phyloP scores from a whole-genome alignment of 2,329 filamentous ascomycete species.

The Xylariaceae sp. region DNA sequence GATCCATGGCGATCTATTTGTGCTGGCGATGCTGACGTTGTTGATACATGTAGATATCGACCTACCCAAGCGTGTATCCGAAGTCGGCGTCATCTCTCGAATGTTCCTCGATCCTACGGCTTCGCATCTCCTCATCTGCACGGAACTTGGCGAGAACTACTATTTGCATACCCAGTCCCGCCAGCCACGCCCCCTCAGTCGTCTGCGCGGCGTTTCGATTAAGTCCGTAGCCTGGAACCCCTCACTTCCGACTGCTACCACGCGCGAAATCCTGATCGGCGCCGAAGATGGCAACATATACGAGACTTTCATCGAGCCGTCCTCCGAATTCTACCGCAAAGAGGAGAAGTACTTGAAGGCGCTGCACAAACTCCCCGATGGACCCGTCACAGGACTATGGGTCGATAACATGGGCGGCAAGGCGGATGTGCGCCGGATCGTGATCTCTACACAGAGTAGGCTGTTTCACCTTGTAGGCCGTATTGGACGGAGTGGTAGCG shows the following conservation, averaged over 20 bases:
- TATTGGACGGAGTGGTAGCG: conserved; percentile 64
- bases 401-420: conserved; percentile 66
- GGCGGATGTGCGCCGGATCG: conserved; percentile 66
- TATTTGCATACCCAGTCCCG: conserved; percentile 95
- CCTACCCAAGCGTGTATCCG: conserved; percentile 84
- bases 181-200: conserved; percentile 73
- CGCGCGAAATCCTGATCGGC: conserved; percentile 86
- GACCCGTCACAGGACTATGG: conserved; percentile 79
- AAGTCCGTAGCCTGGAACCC: conserved; percentile 95
- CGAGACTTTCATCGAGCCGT: conserved; percentile 90
- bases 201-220: conserved; percentile 79
- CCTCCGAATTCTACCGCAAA: conserved; percentile 88
- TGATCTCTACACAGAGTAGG: conserved; percentile 73
- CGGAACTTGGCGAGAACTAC: conserved; percentile 89
- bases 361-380: conserved; percentile 77
- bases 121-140: conserved; percentile 88
- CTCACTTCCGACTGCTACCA: conserved; percentile 85
- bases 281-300: conserved; percentile 93
- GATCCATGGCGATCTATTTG: background rate
- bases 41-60: conserved; percentile 70
- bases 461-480: conserved; percentile 79
- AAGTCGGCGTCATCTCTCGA: conserved; percentile 85
- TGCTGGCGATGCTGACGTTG: conserved; percentile 12
- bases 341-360: conserved; percentile 88
- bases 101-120: conserved; percentile 98